These are phyloP conservation scores for Ceraceosorus bombacis DNA, from an alignment of 1,284 basidiomycete species.

Conservation along the genomic window DNA sequence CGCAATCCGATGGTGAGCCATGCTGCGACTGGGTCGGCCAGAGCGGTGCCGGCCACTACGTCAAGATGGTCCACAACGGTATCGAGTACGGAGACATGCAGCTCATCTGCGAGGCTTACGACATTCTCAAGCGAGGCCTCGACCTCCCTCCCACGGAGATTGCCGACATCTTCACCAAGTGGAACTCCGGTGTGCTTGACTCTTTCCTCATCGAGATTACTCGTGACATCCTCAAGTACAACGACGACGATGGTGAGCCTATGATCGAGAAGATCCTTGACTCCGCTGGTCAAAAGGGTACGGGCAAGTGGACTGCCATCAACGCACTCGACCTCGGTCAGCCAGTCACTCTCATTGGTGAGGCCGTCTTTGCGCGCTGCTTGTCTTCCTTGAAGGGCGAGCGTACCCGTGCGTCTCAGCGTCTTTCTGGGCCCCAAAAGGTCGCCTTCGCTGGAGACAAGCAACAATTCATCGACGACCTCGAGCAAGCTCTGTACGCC, in stretches of 20 bases:
- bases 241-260: slow-evolving; percentile 86
- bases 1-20: slow-evolving; percentile 88
- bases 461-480: slow-evolving; percentile 95
- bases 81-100: slow-evolving; percentile 95
- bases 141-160: slow-evolving; percentile 56
- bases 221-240: slow-evolving; percentile 51
- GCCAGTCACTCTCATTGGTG: slow-evolving; percentile 91
- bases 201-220: slow-evolving; percentile 96
- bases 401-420: slow-evolving; percentile 84
- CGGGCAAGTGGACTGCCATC: slow-evolving; percentile 99
- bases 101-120: slow-evolving; percentile 74
- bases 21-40: slow-evolving; percentile 99
- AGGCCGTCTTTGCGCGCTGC: slow-evolving; percentile 98
- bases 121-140: slow-evolving; percentile 95
- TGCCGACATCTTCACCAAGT: slow-evolving; percentile 53
- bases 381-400: slow-evolving; percentile 96
- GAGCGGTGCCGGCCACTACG: slow-evolving; percentile 86
- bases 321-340: slow-evolving; percentile 88
- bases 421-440: slow-evolving; percentile 78
- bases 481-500: slow-evolving; percentile 97
- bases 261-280: slow-evolving; percentile 83
- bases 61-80: slow-evolving; percentile 99
- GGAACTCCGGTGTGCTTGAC: slow-evolving; percentile 98
- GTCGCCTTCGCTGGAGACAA: slow-evolving; percentile 96
- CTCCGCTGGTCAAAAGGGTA: slow-evolving; percentile 92